These are phyloP conservation scores for Keithomyces neogunnii DNA, from an alignment of 2,329 filamentous ascomycete species.

Conservation along the genomic window DNA sequence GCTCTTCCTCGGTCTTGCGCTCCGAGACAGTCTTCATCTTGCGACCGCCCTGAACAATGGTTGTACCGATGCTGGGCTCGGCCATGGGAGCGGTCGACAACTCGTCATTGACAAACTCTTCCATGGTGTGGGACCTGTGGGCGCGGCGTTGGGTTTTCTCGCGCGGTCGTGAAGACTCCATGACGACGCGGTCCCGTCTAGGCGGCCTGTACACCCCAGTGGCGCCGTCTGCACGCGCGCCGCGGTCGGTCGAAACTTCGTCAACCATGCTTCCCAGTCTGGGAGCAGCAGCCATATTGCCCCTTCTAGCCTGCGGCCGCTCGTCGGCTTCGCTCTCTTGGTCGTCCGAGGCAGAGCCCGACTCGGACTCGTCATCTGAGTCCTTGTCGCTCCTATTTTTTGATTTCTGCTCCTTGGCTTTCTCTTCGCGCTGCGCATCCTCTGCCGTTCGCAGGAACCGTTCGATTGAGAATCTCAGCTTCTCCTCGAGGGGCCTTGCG, in stretches of 20 bases:
- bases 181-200: conserved; percentile 75
- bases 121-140: conserved; percentile 73
- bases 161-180: conserved; percentile 59
- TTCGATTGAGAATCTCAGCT: conserved; percentile 91
- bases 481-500: conserved; percentile 79
- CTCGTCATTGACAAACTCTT: conserved; percentile 85
- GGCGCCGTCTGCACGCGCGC: conserved; percentile 23
- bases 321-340: conserved; percentile 14
- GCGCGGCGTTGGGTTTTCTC: conserved; percentile 54
- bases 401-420: conserved; percentile 21
- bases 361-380: conserved; percentile 19
- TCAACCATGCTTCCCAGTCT: conserved; percentile 24
- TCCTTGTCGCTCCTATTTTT: conserved; percentile 21
- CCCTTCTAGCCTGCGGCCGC: conserved; percentile 6
- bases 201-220: conserved; percentile 83
- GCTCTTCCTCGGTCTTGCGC: conserved; percentile 68
- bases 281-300: conserved; percentile 21
- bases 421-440: conserved; percentile 48
- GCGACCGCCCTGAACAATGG: conserved; percentile 71
- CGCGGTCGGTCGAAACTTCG: conserved; percentile 20
- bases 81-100: conserved; percentile 73
- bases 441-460: conserved; percentile 86
- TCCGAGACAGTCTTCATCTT: conserved; percentile 70
- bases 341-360: conserved; percentile 17
- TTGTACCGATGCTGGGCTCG: conserved; percentile 86